Evolutionary conservation across 768 basidiomycete species (phyloP).

Genomic region (Lactarius pseudohatsudake): DNA sequence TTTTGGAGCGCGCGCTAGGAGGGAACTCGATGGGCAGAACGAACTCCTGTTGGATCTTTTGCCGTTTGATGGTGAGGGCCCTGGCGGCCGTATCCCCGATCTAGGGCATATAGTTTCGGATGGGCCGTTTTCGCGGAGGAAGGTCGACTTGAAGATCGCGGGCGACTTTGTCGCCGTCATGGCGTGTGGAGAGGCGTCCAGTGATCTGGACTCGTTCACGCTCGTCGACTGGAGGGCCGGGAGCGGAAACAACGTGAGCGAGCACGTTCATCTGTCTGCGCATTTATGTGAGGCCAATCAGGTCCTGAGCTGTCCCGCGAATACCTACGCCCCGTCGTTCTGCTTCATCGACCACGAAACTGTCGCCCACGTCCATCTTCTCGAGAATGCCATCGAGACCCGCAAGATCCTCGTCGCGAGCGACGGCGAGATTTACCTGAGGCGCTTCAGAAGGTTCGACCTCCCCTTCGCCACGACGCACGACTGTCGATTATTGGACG

Average conservation of each 20-base stretch:
- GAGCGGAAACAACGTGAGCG: constrained; percentile 1
- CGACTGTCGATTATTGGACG: background rate
- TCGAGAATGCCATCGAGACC: constrained; percentile 1
- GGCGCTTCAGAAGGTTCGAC: background rate
- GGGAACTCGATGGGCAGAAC: background rate
- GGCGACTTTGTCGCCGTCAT: constrained; percentile 9
- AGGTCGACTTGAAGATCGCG: constrained; percentile 14
- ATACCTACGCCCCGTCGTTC: background rate
- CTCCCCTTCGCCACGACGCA: background rate
- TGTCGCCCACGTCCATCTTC: background rate
- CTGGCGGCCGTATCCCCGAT: background rate
- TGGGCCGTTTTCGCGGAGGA: background rate
- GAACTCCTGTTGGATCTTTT: background rate
- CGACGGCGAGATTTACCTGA: background rate
- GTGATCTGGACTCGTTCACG: background rate
- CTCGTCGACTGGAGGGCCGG: background rate
- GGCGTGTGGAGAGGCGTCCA: background rate
- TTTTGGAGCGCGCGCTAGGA: background rate
- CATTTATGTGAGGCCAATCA: background rate
- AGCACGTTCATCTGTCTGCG: background rate
- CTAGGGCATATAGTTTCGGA: background rate
- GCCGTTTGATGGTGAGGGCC: background rate
- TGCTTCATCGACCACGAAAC: constrained; percentile 11
- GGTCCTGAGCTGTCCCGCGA: background rate
- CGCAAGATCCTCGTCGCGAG: constrained; percentile 1